Evolutionary conservation across 345 rosid genomes (phyloP).

Genomic region (Heritiera littoralis): DNA sequence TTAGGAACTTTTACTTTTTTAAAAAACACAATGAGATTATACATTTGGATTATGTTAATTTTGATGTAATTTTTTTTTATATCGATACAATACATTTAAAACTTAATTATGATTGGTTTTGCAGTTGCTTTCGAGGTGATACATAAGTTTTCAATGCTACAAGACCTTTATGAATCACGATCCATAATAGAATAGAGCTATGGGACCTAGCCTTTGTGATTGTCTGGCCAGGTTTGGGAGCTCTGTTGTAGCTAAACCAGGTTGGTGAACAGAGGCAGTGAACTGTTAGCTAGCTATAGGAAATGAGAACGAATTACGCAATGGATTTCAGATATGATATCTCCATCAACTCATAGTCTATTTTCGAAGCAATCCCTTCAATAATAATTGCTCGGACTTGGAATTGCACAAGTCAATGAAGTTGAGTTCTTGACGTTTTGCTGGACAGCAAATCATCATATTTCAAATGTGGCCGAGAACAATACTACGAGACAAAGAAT

Average conservation of each 20-base stretch:
- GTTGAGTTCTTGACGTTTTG: constrained; percentile 21
- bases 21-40: too few species aligned
- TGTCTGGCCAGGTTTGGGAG: not conserved
- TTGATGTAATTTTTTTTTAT: too few species aligned
- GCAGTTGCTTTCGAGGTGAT: too few species aligned
- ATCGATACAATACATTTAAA: too few species aligned
- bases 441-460: constrained; percentile 16
- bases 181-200: not conserved
- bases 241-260: too few species aligned
- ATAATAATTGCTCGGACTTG: constrained; percentile 18
- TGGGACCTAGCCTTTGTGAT: constrained; percentile 11
- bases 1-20: too few species aligned
- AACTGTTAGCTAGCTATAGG: not conserved
- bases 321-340: not conserved
- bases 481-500: not conserved
- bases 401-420: constrained; percentile 27
- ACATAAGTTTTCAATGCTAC: too few species aligned
- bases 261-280: not conserved
- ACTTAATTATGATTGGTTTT: too few species aligned
- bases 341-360: not conserved
- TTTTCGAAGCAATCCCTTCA: not conserved
- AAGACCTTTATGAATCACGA: not conserved
- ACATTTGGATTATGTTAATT: too few species aligned
- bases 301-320: not conserved
- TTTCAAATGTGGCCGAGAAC: constrained; percentile 14